Evolutionary conservation across 768 basidiomycete genomes (phyloP), one percentile per base, ranked within the genome.

Genomic region (Chalciporus piperatus): DNA sequence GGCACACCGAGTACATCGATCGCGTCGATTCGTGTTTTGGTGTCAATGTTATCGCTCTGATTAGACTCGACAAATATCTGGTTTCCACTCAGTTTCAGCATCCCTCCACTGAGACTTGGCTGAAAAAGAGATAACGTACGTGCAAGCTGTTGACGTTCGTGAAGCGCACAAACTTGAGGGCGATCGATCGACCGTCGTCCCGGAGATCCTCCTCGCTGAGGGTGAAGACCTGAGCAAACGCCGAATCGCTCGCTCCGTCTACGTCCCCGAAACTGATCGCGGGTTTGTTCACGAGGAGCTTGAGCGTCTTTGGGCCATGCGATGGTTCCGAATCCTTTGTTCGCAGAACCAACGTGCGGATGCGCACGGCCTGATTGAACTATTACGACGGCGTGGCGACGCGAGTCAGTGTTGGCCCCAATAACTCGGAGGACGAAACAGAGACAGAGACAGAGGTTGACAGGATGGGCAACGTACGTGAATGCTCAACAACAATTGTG

Each of bases 21-120:
- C 23, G 69, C 76, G 60, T 89, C 83, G 53, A 90, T 82, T 17
- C 83, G 73, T 4, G 87, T 87, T 60, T 44, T 52, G 8, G 48
- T 41, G 13, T 78, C 74, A 6, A 89, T 85, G 33, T 75, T 78
- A 32, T 60, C 79, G 0, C 78, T 84, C 51, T 87, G 83, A 56
- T 88, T 88, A 6, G 81, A 80, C 32, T 70, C 74, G 37, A 90
- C 79, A 59, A 90, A 89, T 37, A 90, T 77, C 85, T 89, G 52
- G 2, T 4, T 28, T 1, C 14, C 27, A 27, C 22, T 17, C 5
- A 38, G n/a, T 0, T n/a, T 63, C 58, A 55, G 33, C 42, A 35
- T 43, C 32, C 14, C 28, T n/a, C 25, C n/a, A 51, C 42, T 3
- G 27, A 1, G 22, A 50, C 9, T 9, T 20, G 22, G 22, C 22